A percentile compares a stretch with the other conserved stretches of the same genome.
Conservation (phyloP, 2,329 filamentous ascomycete genomes). For the Triangularia setosa region DNA sequence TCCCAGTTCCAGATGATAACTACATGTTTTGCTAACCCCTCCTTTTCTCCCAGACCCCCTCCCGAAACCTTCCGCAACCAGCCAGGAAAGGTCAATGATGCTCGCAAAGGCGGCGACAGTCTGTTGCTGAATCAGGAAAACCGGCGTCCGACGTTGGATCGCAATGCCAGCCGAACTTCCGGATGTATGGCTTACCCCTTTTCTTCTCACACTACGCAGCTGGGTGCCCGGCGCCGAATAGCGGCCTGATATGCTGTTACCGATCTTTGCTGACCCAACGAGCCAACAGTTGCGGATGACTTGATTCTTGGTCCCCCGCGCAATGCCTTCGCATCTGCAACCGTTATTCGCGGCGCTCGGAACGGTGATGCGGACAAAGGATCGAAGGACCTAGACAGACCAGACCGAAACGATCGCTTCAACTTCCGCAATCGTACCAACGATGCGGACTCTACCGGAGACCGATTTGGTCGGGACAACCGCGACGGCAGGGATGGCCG, state of each 20-base stretch:
- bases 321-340: constrained; percentile 75
- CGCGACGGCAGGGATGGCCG: constrained; percentile 47
- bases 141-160: constrained; percentile 49
- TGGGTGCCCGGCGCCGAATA: neutral
- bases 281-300: constrained; percentile 62
- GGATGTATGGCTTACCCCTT: constrained; percentile 44
- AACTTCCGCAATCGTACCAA: constrained; percentile 52
- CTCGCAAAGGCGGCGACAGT: constrained; percentile 43
- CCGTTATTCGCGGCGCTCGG: constrained; percentile 47
- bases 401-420: constrained; percentile 56
- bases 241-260: neutral
- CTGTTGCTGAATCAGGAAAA: constrained; percentile 46
- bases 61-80: constrained; percentile 45
- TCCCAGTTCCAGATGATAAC: neutral
- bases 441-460: constrained; percentile 43
- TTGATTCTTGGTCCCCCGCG: constrained; percentile 82
- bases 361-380: constrained; percentile 52
- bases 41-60: constrained; percentile 35
- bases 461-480: constrained; percentile 43
- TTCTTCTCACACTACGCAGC: constrained; percentile 16
- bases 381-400: constrained; percentile 47
- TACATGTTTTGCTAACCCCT: constrained; percentile 8
- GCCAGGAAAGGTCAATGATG: constrained; percentile 37
- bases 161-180: constrained; percentile 53
- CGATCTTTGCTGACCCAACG: constrained; percentile 22